Evolutionary conservation across 2,329 filamentous ascomycete genomes (phyloP).

Genomic region (Ceratocystis alfenasii): DNA sequence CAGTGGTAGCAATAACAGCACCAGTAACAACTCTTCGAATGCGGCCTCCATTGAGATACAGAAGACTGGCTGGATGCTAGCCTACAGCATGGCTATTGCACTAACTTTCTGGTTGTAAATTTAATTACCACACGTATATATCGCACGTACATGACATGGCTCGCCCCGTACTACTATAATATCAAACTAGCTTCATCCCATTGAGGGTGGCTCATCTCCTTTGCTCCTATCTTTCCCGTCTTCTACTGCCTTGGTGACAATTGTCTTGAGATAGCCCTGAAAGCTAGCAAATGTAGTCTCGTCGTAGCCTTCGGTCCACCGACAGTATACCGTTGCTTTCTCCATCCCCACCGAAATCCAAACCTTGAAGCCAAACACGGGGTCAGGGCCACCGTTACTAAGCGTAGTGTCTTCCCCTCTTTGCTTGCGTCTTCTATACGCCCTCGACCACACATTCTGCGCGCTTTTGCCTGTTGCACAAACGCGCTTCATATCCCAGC

Average conservation of each 20-base stretch:
- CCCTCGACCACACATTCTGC: slow-evolving; percentile 51
- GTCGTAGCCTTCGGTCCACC: slow-evolving; percentile 65
- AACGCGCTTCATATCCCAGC: slow-evolving; percentile 43
- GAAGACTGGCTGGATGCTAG: neutral
- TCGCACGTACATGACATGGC: too few relatives aligned
- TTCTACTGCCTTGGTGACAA: neutral
- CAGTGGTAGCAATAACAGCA: too few relatives aligned
- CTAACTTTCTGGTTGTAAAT: neutral
- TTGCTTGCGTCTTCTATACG: neutral
- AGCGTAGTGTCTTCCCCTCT: slow-evolving; percentile 22
- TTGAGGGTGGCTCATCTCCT: too few relatives aligned
- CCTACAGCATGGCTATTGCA: neutral
- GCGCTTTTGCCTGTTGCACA: slow-evolving; percentile 51
- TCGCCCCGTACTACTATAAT: neutral
- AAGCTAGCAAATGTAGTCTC: slow-evolving; percentile 74
- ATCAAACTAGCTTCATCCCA: too few relatives aligned
- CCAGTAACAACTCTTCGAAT: neutral
- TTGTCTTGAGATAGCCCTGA: slow-evolving; percentile 57
- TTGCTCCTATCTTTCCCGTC: neutral
- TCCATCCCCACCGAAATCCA: slow-evolving; percentile 7
- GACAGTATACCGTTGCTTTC: slow-evolving; percentile 3
- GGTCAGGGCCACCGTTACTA: slow-evolving; percentile 14
- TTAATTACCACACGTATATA: too few relatives aligned
- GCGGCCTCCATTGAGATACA: neutral
- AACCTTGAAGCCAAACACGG: slow-evolving; percentile 21